Conservation (phyloP, 192 early-diverging fungal species). For the Coemansia sp. region DNA sequence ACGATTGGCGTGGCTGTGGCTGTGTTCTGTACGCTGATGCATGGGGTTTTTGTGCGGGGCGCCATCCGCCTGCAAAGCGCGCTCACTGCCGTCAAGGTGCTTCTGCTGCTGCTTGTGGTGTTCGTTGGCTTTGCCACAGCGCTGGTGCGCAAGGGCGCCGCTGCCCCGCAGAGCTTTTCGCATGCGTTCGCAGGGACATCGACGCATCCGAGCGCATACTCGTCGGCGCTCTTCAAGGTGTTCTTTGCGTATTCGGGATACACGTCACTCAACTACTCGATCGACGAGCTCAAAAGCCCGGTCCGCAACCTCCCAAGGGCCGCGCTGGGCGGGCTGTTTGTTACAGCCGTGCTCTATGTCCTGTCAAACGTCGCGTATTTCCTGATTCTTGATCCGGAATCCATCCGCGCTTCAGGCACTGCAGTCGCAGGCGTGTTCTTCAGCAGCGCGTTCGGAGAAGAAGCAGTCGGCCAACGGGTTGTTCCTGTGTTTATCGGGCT, state of each 20-base stretch:
- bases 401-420: constrained; percentile 29
- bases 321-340: constrained; percentile 55
- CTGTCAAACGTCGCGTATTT: constrained; percentile 62
- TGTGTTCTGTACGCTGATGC: constrained; percentile 25
- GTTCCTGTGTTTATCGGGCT: constrained; percentile 55
- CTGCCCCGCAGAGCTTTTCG: constrained; percentile 8
- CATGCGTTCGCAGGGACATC: constrained; percentile 29
- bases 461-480: constrained; percentile 50
- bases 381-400: constrained; percentile 46
- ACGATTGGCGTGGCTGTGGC: constrained; percentile 36
- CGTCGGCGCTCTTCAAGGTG: constrained; percentile 56
- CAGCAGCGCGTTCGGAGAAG: constrained; percentile 38
- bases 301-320: constrained; percentile 63
- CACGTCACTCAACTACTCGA: constrained; percentile 62
- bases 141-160: background rate
- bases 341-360: constrained; percentile 61
- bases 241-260: constrained; percentile 64
- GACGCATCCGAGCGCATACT: constrained; percentile 36
- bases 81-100: constrained; percentile 52
- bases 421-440: constrained; percentile 59
- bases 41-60: constrained; percentile 26
- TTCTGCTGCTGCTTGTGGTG: constrained; percentile 50
- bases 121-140: constrained; percentile 18
- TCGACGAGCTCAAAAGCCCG: constrained; percentile 62
- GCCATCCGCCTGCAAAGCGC: constrained; percentile 41